phyloP scores from a whole-genome alignment of 495 filamentous ascomycete genomes.

The Hyaloscypha bicolor region DNA sequence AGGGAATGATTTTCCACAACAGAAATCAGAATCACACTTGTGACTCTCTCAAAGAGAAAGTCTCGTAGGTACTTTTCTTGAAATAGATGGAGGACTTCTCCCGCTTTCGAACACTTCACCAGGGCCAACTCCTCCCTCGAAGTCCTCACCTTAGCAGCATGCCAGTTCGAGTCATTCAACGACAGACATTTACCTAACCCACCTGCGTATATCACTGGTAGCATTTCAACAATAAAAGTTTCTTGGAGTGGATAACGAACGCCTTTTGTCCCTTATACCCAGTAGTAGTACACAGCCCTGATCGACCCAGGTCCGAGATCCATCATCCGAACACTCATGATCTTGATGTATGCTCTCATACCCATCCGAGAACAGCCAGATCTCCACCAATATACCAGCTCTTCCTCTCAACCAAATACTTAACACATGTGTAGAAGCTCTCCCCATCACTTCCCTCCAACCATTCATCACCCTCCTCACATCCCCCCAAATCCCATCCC shows the following conservation, averaged over 20 bases:
- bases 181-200: too few species aligned
- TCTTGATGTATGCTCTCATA: not conserved
- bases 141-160: too few species aligned
- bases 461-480: not conserved
- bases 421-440: slow-evolving; percentile 13
- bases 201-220: too few species aligned
- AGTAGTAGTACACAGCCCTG: slow-evolving; percentile 23
- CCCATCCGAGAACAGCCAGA: not conserved
- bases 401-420: not conserved
- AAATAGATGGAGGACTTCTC: too few species aligned
- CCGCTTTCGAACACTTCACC: too few species aligned
- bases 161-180: too few species aligned
- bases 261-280: slow-evolving; percentile 28
- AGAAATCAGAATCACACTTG: too few species aligned
- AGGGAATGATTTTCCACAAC: too few species aligned
- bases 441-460: not conserved
- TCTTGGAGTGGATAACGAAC: slow-evolving; percentile 24
- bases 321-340: not conserved
- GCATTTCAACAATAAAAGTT: not conserved
- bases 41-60: too few species aligned
- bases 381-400: not conserved
- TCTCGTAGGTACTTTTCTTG: too few species aligned
- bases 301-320: not conserved
- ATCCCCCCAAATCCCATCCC: slow-evolving; percentile 39
- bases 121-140: too few species aligned